Base-by-base conservation (phyloP, 768 basidiomycete genomes). In the Hypsizygus marmoreus region DNA sequence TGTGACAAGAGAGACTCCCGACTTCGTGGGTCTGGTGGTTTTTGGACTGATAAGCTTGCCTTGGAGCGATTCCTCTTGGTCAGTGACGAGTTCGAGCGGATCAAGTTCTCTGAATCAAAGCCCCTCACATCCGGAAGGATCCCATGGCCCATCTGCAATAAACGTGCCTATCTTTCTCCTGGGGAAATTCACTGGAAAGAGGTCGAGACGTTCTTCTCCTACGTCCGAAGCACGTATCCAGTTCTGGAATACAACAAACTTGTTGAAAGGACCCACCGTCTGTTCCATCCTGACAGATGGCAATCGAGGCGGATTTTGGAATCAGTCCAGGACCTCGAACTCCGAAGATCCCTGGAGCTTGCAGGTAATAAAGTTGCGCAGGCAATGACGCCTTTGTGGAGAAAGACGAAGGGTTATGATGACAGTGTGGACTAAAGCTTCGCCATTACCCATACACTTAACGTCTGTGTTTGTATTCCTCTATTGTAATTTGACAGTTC, bases 211-310 rank as follows among this genome's bases (percentile, higher is more conserved):
- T 49, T 49, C 16, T 44, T 44, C 38, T n/a, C 16, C 16, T 20
- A 32, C n/a, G 25, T 43, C 6, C 43, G 19, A 14, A 32, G 22
- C 14, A 32, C 32, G 4, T n/a, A 24, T 12, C 67, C 70, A 11
- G 13, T 50, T 19, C 67, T 71, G 51, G 73, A 76, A 6, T 46
- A 50, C 29, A 43, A 37, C 31, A 46, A 40, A 29, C 20, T 46
- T 16, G 23, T 53, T 2, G 38, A 36, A 35, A 37, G 25, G 14
- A 34, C 36, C 4, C 43, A 49, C 16, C 43, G 25, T 16, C 17
- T 45, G 33, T 53, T 53, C 23, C 49, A 50, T 29, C 52, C 43
- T n/a, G 52, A 53, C 29, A 40, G 36, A 34, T 53, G 52, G 52
- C 19, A 31, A 28, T 49, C 52, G 12, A 30, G 49, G 14, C 19